Evolutionary conservation across 1,139 yeast species (phyloP), one percentile per base, ranked within the genome.

Genomic region (Petasospora fabianii): DNA sequence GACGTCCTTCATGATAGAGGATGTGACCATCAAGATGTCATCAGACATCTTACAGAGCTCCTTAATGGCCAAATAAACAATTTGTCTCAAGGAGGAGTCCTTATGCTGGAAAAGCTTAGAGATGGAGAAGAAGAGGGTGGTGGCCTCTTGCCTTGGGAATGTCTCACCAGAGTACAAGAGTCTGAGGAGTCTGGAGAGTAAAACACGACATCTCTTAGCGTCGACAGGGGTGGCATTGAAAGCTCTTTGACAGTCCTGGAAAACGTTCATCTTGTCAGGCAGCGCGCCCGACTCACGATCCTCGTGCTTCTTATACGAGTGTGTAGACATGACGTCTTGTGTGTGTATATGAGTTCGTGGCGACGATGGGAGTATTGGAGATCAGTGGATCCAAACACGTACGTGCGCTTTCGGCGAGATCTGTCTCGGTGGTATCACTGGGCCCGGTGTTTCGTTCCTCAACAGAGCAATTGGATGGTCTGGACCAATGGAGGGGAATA

Each of bases 1-100:
- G 44, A 92, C 86, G 66, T 92, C 98, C 68, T 90, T 90, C 97
- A 92, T 94, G 57, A 92, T 90, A 16, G 96, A 86, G 7, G 97
- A 86, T 24, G 98, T 92, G 24, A 92, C 97, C 97, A 92, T 94
- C 64, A 92, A 77, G 40, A 87, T 87, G 65, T 92, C 97, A 54
- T 87, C 88, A 14, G 97, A 87, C 42, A 84, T 77, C 14, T 81
- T 66, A 32, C 92, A 77, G 48, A 92, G 75, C 62, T 90, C 97
- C 67, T 92, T 92, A 62, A 90, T 88, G 15, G 97, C 90, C 61
- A 92, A 71, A 59, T 92, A 92, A 24, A 90, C 96, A 71, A 86
- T 76, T 65, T 92, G 99, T 63, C 98, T 82, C 60, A 92, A 75
- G 2, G 96, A 77, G 27, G 84, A 81, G 60, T 88, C 95, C 62